Evolutionary conservation across 768 basidiomycete genomes (phyloP), one percentile per base, ranked within the genome.

Genomic region (Naganishia onofrii): DNA sequence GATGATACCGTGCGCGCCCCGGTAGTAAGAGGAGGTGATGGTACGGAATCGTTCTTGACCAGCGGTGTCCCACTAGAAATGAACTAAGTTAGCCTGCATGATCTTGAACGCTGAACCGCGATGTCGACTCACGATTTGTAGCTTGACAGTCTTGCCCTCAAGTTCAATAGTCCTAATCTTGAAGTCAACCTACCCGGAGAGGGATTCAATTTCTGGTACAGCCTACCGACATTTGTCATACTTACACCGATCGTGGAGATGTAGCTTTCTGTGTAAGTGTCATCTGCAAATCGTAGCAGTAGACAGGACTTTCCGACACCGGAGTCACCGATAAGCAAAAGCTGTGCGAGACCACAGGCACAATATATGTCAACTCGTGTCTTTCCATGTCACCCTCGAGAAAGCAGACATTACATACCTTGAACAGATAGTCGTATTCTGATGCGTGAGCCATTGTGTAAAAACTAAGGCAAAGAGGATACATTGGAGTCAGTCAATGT

Each of bases 11-110:
- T 96, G 95, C 26, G 96, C 96, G 44, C 95, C 95, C 73, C 96
- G 91, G 85, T 99, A 99, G 83, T 99, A 99, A 13, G 96, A 93
- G 26, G 94, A 94, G 54, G 96, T 98, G 81, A 99, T 98, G 23
- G 96, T 97, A 78, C 95, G 86, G 85, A 97, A 97, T 31, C 94
- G 90, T 84, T 99, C 96, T 84, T 98, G 95, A 36, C 96, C 96
- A 68, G 95, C 94, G 70, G 95, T 99, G 81, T 98, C 95, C 95
- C 95, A 98, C 94, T 98, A 77, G 66, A 67, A 29, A 38, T 26
- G 31, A 66, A 60, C 31, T 19, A 31, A 3, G 19, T 31, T 51
- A 23, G 32, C 17, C 19, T 19, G 29, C 13, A 23, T 4, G 3
- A 12, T 57, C 57, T 69, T 34, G 23, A 17, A 31, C 44, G 5